Evolutionary conservation across 2,329 filamentous ascomycete species (phyloP), one percentile per base, ranked within the genome.

Genomic region (Fusarium penzigii): DNA sequence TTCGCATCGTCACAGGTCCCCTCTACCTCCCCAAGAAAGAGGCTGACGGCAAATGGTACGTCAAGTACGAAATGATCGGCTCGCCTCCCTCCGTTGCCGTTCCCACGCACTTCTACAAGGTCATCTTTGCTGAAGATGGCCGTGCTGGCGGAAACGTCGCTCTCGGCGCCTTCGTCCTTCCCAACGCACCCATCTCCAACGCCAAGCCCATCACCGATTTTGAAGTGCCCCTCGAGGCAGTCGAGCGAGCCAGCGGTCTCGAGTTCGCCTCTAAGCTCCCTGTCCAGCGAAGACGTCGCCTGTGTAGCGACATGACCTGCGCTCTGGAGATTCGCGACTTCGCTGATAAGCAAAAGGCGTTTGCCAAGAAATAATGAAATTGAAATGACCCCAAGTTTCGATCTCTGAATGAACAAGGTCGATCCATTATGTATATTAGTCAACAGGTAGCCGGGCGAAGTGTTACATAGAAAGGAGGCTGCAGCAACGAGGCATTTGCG

Each of bases 21-120:
- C 75, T 99, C 41, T 99, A 99, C 74, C 82, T 99, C 17, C 94
- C 94, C 10, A 89, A 89, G 71, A 84, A 86, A 54, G 91, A 96
- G 61, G 80, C 86, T 5, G 74, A 75, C 51, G 94, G 97, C 76
- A 89, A 97, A 78, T 99, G 92, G 92, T 88, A 92, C 62, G 92
- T 97, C 52, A 87, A 81, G 55, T 97, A 99, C 77, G 94, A 99
- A 77, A 88, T 99, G 53, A 96, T 99, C 64, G 94, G 94, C 39
- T 88, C 81, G 69, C 94, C 94, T 59, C 93, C 94, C 8, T 95
- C 92, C 66, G 89, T 99, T 49, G 92, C 94, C 25, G 94, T 99
- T 48, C 94, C 94, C 3, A 99, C 94, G 17, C 94, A 99, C 73
- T 99, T 99, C 76, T 99, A 96, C 83, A 99, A 99, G 78, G 91